Percentiles rank a stretch among this genome's conserved stretches.
phyloP scores from a whole-genome alignment of 1,284 basidiomycete species.

The Ceratobasidium papillatum region DNA sequence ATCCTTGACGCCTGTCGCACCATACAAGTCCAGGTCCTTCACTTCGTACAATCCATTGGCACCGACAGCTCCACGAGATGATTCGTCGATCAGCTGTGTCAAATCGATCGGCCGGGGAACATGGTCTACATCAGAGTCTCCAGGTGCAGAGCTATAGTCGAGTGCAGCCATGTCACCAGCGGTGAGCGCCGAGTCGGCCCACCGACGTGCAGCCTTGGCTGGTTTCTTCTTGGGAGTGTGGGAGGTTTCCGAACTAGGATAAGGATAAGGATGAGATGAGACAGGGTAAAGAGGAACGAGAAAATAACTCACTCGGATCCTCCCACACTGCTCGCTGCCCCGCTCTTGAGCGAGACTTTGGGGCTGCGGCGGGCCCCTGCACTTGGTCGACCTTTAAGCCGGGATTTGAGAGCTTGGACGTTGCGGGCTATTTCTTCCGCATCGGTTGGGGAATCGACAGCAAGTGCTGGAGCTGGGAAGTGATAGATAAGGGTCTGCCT shows the following conservation, averaged over 20 bases:
- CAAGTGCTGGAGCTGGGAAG: slow-evolving; percentile 61
- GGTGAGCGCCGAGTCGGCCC: slow-evolving; percentile 79
- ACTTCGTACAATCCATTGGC: slow-evolving; percentile 91
- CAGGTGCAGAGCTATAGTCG: slow-evolving; percentile 75
- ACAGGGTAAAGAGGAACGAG: slow-evolving; percentile 48
- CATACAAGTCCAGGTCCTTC: slow-evolving; percentile 84
- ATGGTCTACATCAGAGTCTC: slow-evolving; percentile 52
- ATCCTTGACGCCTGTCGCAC: slow-evolving; percentile 51
- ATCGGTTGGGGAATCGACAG: slow-evolving; percentile 68
- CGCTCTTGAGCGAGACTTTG: slow-evolving; percentile 53
- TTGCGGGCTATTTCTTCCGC: slow-evolving; percentile 92
- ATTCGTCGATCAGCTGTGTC: slow-evolving; percentile 73
- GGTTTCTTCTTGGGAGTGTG: slow-evolving; percentile 66
- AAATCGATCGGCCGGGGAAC: slow-evolving; percentile 60
- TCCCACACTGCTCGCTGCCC: slow-evolving; percentile 63
- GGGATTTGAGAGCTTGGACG: slow-evolving; percentile 87
- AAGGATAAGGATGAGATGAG: slow-evolving; percentile 38
- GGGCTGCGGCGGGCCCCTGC: slow-evolving; percentile 67
- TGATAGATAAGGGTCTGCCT: slow-evolving; percentile 41
- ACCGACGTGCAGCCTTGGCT: slow-evolving; percentile 87
- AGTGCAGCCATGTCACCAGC: slow-evolving; percentile 86
- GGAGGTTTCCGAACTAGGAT: slow-evolving; percentile 65
- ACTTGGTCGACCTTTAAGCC: slow-evolving; percentile 66
- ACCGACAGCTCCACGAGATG: slow-evolving; percentile 83
- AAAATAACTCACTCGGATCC: slow-evolving; percentile 67